Conservation (phyloP, 352 stramenopile genomes). For the Thalassiosira sp. region DNA sequence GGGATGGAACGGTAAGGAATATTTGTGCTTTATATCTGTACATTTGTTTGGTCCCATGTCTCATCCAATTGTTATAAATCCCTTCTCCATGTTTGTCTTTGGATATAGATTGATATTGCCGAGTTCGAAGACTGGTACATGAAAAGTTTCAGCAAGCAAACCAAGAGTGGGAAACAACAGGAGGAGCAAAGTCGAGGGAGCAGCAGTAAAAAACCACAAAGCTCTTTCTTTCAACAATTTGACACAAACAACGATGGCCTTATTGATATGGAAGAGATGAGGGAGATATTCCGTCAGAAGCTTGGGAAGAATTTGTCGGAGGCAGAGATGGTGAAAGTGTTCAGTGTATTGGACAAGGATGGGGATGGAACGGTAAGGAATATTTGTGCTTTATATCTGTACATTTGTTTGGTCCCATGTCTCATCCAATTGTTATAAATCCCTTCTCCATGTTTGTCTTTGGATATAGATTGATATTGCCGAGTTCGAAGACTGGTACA, state of each 20-base stretch:
- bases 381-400: not conserved
- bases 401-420: too few species aligned
- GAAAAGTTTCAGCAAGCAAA: too few species aligned
- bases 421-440: not conserved
- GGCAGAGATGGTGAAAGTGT: constrained; percentile 6
- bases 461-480: constrained; percentile 22
- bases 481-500: constrained; percentile 19
- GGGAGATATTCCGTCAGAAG: constrained; percentile 22
- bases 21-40: not conserved
- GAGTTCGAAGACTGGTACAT: constrained; percentile 22
- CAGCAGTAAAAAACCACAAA: not conserved
- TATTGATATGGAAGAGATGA: constrained; percentile 22
- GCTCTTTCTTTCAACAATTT: constrained; percentile 11
- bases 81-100: not conserved
- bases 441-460: not conserved
- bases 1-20: constrained; percentile 16
- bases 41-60: too few species aligned
- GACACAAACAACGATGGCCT: constrained; percentile 14
- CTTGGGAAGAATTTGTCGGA: constrained; percentile 9
- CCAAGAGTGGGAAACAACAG: not conserved
- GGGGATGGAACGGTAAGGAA: constrained; percentile 16
- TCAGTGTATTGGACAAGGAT: constrained; percentile 20
- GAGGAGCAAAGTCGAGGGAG: not conserved
- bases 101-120: constrained; percentile 18
- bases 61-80: not conserved